Percentiles rank a stretch among this genome's conserved stretches.
These are phyloP conservation scores for Sarocladium kiliense DNA, from an alignment of 2,329 filamentous ascomycete genomes.

Conservation along the genomic window DNA sequence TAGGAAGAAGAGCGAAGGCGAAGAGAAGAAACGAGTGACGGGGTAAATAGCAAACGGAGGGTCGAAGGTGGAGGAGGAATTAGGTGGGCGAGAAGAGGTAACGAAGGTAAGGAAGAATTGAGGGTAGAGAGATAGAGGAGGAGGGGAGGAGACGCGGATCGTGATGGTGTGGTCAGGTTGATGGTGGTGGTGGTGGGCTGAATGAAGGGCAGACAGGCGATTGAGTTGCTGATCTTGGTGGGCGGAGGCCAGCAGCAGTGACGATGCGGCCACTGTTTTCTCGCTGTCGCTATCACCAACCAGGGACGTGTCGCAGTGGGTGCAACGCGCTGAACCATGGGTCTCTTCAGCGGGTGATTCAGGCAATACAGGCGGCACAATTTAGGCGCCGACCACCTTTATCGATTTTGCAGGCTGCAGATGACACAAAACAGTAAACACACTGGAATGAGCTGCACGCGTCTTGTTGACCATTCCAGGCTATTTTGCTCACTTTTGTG, in stretches of 20 bases:
- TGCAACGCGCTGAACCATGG: not conserved
- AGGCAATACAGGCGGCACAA: not conserved
- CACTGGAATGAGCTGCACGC: constrained; percentile 5
- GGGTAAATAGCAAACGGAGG: not conserved
- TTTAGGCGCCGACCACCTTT: not conserved
- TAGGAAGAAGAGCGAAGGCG: not conserved
- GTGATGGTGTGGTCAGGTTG: not conserved
- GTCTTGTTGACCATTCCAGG: constrained; percentile 6
- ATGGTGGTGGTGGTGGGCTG: constrained; percentile 1
- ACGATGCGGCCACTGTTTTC: too few species aligned
- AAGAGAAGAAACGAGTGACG: constrained; percentile 6
- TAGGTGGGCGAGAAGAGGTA: not conserved
- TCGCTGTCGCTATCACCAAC: not conserved
- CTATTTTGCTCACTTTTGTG: not conserved
- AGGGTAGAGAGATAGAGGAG: not conserved
- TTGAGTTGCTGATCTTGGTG: too few species aligned
- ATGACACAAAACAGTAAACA: constrained; percentile 6
- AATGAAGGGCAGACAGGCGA: not conserved
- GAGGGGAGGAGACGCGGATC: constrained; percentile 5
- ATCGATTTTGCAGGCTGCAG: not conserved
- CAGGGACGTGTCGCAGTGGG: not conserved
- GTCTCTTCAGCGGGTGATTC: not conserved
- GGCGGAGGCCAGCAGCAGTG: too few species aligned
- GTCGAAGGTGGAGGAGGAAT: not conserved
- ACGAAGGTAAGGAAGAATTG: not conserved